Conservation (phyloP, 176 grass and related monocot species). For the Dactylis glomerata region DNA sequence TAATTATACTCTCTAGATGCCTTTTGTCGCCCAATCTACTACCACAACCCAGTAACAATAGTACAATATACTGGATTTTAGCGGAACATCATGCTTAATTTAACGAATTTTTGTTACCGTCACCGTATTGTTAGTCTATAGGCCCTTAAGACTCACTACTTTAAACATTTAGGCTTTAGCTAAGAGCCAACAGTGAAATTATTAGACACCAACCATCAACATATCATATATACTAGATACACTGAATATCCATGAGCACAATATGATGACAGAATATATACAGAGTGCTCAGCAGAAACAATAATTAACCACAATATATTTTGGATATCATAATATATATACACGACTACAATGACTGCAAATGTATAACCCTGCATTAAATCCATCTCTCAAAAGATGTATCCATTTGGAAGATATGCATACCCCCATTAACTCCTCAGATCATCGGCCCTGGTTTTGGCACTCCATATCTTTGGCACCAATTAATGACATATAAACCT, state of each 20-base stretch:
- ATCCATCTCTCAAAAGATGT: background rate
- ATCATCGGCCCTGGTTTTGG: background rate
- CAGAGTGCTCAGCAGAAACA: background rate
- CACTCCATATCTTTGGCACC: background rate
- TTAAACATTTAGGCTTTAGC: too few relatives aligned
- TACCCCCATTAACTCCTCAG: background rate
- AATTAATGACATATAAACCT: background rate
- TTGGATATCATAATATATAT: too few relatives aligned
- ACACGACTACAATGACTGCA: background rate
- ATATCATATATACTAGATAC: background rate
- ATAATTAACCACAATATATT: background rate
- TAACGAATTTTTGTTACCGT: background rate
- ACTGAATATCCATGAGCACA: background rate
- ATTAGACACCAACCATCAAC: background rate
- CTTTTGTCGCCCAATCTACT: background rate
- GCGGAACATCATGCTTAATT: background rate
- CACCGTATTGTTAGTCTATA: background rate
- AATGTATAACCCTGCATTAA: background rate
- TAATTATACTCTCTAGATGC: background rate
- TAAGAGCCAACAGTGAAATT: background rate
- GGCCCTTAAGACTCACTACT: background rate
- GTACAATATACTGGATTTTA: background rate
- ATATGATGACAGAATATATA: background rate
- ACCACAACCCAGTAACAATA: background rate
- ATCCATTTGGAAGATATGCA: background rate